Percentiles rank a stretch among this genome's conserved stretches.
Conservation (phyloP, 768 basidiomycete genomes). For the Termitomyces sp. region DNA sequence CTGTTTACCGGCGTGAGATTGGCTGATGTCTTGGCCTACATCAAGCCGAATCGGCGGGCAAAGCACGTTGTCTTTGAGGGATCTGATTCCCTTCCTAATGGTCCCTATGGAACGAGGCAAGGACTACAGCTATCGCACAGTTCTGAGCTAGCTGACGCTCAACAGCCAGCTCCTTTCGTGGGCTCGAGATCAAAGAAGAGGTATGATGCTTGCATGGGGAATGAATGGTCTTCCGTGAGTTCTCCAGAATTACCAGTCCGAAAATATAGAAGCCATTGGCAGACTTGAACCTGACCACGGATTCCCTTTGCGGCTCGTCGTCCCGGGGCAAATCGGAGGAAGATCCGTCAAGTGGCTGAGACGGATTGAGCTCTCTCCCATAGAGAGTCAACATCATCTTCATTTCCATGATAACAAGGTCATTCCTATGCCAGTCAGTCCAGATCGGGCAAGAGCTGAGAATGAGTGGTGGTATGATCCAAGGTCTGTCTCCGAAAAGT, state of each 20-base stretch:
- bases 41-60: constrained; percentile 27
- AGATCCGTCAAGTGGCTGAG: constrained; percentile 58
- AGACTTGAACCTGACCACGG: constrained; percentile 57
- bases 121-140: not conserved
- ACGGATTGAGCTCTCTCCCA: constrained; percentile 44
- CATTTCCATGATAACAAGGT: constrained; percentile 51
- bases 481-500: constrained; percentile 22
- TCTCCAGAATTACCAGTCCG: not conserved
- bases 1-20: constrained; percentile 59
- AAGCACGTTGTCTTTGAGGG: constrained; percentile 61
- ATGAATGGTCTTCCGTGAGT: constrained; percentile 51
- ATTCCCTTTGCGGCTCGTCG: constrained; percentile 56
- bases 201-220: constrained; percentile 49
- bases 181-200: constrained; percentile 38
- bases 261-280: not conserved
- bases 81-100: constrained; percentile 49
- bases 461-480: constrained; percentile 54
- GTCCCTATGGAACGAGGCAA: constrained; percentile 54
- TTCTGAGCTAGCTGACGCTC: not conserved
- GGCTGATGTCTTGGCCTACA: constrained; percentile 45
- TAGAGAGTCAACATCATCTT: constrained; percentile 51
- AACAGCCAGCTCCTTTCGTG: constrained; percentile 26
- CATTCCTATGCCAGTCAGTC: constrained; percentile 45
- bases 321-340: constrained; percentile 62
- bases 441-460: constrained; percentile 47